Base-by-base conservation (phyloP, 139 green algal genomes). In the Bryopsis sp. region DNA sequence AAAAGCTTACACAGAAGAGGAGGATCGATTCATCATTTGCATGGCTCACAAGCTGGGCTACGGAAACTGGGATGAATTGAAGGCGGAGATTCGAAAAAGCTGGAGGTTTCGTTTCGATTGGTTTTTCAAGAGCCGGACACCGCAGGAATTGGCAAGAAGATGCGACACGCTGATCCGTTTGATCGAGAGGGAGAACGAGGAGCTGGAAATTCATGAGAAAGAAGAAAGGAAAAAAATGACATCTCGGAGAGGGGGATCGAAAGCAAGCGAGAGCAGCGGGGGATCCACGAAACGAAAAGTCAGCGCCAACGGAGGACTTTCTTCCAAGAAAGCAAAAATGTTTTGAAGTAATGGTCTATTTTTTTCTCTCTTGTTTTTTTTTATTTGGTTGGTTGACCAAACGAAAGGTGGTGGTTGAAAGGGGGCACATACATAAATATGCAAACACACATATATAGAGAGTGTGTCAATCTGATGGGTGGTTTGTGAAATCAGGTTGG, bases 101-200 rank as follows among this genome's bases (percentile, higher is more conserved):
- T 97, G 88, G 87, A 75, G 92, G 39, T 99, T 99, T 86, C 82
- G 95, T 36, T 99, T 99, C 72, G 95, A 99, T 82, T 99, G 95
- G 95, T 99, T 97, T 82, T 89, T 99, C 78, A 99, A 99, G 85
- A 91, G 77, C 61, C 82, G 95, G 66, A 97, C 86, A 7, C 89
- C 92, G 5, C 78, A 84, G 71, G 83, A 89, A 75, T 78, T 89
- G 47, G 62, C 36, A 15, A 46, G 48, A 36, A 73, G 94, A 28
- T 91, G 83, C 70, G 94, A 99, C 50, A 96, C 90, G 7, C 86
- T 99, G 19, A 97, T 99, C 76, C 78, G 90, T 31, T 81, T 98
- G 48, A 91, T 99, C n/a, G 94, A 99, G 87, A 96, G 96, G 80
- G 92, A 98, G 85, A 76, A 82, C 15, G 83, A 89, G 66, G 81